Base-by-base conservation (phyloP, 768 basidiomycete genomes). In the Cytidiella melzeri region DNA sequence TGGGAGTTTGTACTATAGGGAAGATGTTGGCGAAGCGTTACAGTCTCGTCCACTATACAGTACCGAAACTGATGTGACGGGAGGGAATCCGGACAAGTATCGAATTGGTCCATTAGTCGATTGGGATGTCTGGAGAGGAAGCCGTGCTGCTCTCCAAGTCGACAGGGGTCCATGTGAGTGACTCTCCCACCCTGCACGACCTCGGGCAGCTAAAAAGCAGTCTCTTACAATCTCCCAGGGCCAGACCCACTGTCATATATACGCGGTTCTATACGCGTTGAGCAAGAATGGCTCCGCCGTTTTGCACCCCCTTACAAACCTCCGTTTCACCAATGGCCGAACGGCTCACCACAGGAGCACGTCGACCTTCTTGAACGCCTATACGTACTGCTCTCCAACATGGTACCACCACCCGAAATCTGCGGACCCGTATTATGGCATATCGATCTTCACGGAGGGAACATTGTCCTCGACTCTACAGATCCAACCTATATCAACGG, bases 1-100 rank as follows among this genome's bases (percentile, higher is more conserved):
- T 20, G 55, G 55, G 3, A 47, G 41, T 37, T 26, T 56, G 18
- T 58, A 55, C 37, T 57, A 54, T 47, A 51, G 54, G 42, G 54
- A 55, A 28, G 56, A 57, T 38, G 53, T 55, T 6, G 9, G 20
- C 15, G 27, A 40, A 13, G 21, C n/a, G 19, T 50, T 57, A 10
- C 49, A 45, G 38, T 39, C 34, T 15, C 48, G 53, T 18, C 45
- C 55, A 5, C 41, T 57, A 15, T 34, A 34, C 15, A 15, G 9
- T 34, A 7, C 30, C 15, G 30, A 15, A 15, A 34, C 30, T 34
- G 28, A 34, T 18, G 4, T 19, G 13, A 19, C 37, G 5, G 26
- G 30, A 6, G 20, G 27, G 24, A 21, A 36, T n/a, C 47, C 53
- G n/a, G 43, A 25, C 5, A 37, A 45, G 13, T 57, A 51, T 39